phyloP scores from a whole-genome alignment of 2,329 filamentous ascomycete genomes.

The Stachybotrys echinatus region DNA sequence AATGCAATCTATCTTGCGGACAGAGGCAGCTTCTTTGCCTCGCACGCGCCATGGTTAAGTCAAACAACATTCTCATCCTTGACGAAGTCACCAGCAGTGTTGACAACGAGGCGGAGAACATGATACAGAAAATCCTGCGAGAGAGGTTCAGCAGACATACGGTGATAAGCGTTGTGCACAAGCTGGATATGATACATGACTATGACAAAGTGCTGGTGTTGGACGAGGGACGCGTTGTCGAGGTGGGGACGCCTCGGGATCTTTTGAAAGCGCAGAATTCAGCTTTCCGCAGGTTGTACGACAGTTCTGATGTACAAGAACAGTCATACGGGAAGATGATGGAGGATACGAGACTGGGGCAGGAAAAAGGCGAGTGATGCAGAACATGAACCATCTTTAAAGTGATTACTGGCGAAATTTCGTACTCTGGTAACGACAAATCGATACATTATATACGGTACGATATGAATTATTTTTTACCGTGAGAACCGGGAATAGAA shows the following conservation, averaged over 20 bases:
- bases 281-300: conserved; percentile 11
- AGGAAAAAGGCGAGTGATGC: too few relatives aligned
- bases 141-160: conserved; percentile 39
- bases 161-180: conserved; percentile 39
- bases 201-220: conserved; percentile 60
- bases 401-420: too few relatives aligned
- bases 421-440: too few relatives aligned
- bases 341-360: too few relatives aligned
- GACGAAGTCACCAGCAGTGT: conserved; percentile 33
- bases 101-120: conserved; percentile 24
- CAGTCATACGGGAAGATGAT: too few relatives aligned
- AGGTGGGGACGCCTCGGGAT: conserved; percentile 22
- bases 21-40: conserved; percentile 40
- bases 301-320: too few relatives aligned
- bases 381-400: too few relatives aligned
- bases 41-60: conserved; percentile 27
- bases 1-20: conserved; percentile 30
- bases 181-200: conserved; percentile 40
- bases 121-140: conserved; percentile 25
- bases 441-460: too few relatives aligned
- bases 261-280: too few relatives aligned
- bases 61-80: conserved; percentile 27
- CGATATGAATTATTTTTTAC: too few relatives aligned
- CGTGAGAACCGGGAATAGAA: too few relatives aligned
- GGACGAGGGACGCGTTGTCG: conserved; percentile 57